A percentile compares a stretch with the other conserved stretches of the same genome.
These are phyloP conservation scores for Hanseniaspora taiwanica DNA, from an alignment of 805 yeast genomes.

Conservation along the genomic window DNA sequence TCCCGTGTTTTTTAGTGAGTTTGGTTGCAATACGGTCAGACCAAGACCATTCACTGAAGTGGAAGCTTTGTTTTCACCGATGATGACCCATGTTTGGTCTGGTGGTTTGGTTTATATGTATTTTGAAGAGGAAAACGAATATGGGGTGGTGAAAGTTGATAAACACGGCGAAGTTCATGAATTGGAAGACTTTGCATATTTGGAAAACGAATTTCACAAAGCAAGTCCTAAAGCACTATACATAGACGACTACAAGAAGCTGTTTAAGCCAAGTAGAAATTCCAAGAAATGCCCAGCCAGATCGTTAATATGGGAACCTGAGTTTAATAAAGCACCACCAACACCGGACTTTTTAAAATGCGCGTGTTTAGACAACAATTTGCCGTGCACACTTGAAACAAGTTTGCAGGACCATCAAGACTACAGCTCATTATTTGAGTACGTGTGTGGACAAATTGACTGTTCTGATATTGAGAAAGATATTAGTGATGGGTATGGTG, in stretches of 20 bases:
- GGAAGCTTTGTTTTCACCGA: constrained; percentile 43
- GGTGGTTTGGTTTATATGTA: constrained; percentile 81
- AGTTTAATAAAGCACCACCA: constrained; percentile 42
- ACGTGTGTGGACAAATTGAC: constrained; percentile 41
- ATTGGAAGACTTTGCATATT: constrained; percentile 44
- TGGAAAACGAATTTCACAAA: constrained; percentile 36
- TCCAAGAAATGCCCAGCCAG: constrained; percentile 34
- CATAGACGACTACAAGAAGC: constrained; percentile 16
- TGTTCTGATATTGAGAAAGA: constrained; percentile 49
- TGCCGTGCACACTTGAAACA: constrained; percentile 39
- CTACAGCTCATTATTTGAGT: constrained; percentile 43
- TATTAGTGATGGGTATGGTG: constrained; percentile 58
- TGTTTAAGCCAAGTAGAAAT: no score
- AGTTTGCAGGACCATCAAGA: constrained; percentile 33
- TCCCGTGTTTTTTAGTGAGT: constrained; percentile 70
- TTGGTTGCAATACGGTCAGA: constrained; percentile 55
- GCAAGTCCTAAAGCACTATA: constrained; percentile 34
- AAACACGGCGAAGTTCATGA: constrained; percentile 34
- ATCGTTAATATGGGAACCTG: constrained; percentile 36
- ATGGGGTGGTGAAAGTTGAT: constrained; percentile 50
- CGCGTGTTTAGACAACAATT: constrained; percentile 41
- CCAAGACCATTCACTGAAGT: constrained; percentile 69
- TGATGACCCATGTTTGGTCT: constrained; percentile 73
- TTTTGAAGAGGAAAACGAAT: constrained; percentile 61
- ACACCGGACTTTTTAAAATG: constrained; percentile 52